Base-by-base conservation (phyloP, 78 protist genomes). In the Dictyostelium capitatum region DNA sequence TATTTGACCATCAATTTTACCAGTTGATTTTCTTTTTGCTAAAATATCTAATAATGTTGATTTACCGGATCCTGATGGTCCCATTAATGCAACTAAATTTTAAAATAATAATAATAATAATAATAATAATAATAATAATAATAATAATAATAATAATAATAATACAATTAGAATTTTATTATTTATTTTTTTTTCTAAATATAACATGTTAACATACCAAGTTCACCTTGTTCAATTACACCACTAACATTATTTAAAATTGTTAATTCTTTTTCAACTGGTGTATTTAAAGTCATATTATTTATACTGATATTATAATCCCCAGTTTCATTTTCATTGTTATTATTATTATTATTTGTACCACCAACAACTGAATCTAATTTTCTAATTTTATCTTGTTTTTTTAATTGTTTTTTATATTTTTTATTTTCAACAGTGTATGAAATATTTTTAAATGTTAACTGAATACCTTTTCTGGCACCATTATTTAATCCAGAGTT, bases 11-110 rank as follows among this genome's bases (percentile, higher is more conserved):
- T 46, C 51, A 1, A 85, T 75, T 12, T 43, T 80, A 54, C 92
- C 96, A 0, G 78, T 56, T 30, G 59, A 75, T 79, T 80, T 84
- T 50, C 91, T 83, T 6, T 41, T 54, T 0, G 81, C 70, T 4
- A 83, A 43, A 3, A 83, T 46, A 73, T 83, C 91, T 25, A 83
- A 41, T 11, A 83, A 37, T 54, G 91, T 83, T 11, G 82, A 70
- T 73, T 83, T 83, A 46, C 91, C 91, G 5, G 82, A 51, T 6
- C 91, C 91, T 17, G 74, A 57, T 32, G 85, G 85, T 57, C 85
- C 85, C 3, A 80, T 28, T 57, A 80, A 57, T 15, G 48, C 85
- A 17, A 30, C 25, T 17, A 80, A 15, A n/a, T n/a, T n/a, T n/a
- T n/a, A n/a, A n/a, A n/a, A n/a, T n/a, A n/a, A n/a, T n/a, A n/a